A percentile compares a stretch with the other conserved stretches of the same genome.
Evolutionary conservation across 805 yeast genomes (phyloP).

Genomic region (Candida suzukii): DNA sequence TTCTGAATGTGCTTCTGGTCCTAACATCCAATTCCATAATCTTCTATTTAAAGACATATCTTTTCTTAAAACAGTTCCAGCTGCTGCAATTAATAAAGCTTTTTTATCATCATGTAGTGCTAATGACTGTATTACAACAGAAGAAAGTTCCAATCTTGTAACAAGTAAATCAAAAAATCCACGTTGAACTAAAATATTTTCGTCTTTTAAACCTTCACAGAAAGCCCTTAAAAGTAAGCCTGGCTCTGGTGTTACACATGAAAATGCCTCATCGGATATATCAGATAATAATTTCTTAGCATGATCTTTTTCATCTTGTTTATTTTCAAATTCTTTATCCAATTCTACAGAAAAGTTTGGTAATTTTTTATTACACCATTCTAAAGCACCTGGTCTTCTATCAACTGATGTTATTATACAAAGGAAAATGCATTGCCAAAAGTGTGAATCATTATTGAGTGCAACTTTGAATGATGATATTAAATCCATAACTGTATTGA

Average conservation of each 20-base stretch:
- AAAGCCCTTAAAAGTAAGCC: slow-evolving; percentile 75
- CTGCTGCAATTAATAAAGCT: slow-evolving; percentile 52
- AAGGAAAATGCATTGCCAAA: slow-evolving; percentile 80
- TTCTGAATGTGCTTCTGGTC: slow-evolving; percentile 48
- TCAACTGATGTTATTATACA: slow-evolving; percentile 76
- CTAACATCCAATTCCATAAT: slow-evolving; percentile 88
- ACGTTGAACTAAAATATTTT: slow-evolving; percentile 69
- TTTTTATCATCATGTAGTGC: slow-evolving; percentile 48
- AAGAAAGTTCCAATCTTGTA: slow-evolving; percentile 57
- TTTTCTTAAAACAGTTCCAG: slow-evolving; percentile 62
- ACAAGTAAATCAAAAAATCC: slow-evolving; percentile 82
- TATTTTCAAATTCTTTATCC: not conserved
- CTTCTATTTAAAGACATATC: slow-evolving; percentile 95
- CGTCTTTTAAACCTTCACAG: slow-evolving; percentile 57
- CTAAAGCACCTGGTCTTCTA: slow-evolving; percentile 74
- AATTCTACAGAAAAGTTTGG: slow-evolving; percentile 40
- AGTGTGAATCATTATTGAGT: slow-evolving; percentile 60
- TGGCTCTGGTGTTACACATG: slow-evolving; percentile 67
- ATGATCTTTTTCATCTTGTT: slow-evolving; percentile 1
- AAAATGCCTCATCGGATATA: slow-evolving; percentile 37
- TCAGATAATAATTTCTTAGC: slow-evolving; percentile 15
- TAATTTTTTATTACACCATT: slow-evolving; percentile 60
- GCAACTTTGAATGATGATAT: slow-evolving; percentile 53
- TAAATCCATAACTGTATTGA: slow-evolving; percentile 49
- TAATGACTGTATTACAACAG: slow-evolving; percentile 44